Conservation (phyloP, 345 rosid genomes). For the Syzygium oleosum region DNA sequence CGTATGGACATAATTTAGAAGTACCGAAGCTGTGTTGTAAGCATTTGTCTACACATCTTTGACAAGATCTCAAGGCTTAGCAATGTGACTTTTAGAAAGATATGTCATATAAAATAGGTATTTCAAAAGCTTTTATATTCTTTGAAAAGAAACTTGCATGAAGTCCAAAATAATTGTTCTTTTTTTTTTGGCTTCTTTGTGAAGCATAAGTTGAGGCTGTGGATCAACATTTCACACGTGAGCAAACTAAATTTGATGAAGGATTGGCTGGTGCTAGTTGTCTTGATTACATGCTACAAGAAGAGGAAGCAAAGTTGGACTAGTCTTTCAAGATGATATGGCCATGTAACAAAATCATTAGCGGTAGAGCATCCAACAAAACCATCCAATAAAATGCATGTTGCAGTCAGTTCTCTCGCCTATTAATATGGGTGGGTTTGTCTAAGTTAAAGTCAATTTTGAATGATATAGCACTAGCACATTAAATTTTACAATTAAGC, state of each 20-base stretch:
- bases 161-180: not conserved
- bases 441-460: not conserved
- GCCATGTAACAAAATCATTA: not conserved
- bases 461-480: not conserved
- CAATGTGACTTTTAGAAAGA: not conserved
- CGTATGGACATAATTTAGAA: not conserved
- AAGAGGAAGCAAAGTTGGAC: not conserved
- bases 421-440: not conserved
- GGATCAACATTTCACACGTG: not conserved
- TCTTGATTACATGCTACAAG: not conserved
- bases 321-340: not conserved
- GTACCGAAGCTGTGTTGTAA: not conserved
- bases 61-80: not conserved
- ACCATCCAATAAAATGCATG: not conserved
- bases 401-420: not conserved
- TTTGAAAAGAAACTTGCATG: not conserved
- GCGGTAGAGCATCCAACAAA: not conserved
- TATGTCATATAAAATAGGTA: not conserved
- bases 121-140: not conserved
- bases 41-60: not conserved
- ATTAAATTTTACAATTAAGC: not conserved
- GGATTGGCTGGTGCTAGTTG: not conserved
- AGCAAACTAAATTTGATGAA: not conserved
- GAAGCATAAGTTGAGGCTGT: not conserved
- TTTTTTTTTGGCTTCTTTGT: not conserved